These are phyloP conservation scores for Chrysophaeum taylorii DNA, from an alignment of 352 stramenopile genomes.

Conservation along the genomic window DNA sequence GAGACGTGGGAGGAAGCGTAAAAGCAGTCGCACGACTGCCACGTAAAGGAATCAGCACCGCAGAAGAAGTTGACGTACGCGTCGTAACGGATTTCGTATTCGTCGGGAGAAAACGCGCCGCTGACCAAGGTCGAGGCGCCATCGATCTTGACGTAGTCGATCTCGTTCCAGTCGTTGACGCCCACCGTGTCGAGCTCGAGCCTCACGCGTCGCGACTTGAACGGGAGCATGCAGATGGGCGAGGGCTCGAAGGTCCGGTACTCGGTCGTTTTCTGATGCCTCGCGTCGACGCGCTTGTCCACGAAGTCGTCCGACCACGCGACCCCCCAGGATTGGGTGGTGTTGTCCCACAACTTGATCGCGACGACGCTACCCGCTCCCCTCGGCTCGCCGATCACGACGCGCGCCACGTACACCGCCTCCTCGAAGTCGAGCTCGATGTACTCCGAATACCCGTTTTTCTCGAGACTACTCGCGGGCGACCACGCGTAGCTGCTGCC, in stretches of 20 bases:
- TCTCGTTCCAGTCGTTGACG: background rate
- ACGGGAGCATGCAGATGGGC: background rate
- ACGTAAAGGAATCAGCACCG: background rate
- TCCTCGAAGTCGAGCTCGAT: background rate
- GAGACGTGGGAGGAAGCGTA: too few species aligned
- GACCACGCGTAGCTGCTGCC: background rate
- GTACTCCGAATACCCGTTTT: background rate
- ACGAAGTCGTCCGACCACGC: too few species aligned
- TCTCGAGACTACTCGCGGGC: background rate
- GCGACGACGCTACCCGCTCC: too few species aligned
- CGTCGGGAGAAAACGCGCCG: background rate
- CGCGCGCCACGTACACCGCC: background rate
- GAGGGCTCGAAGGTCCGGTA: background rate
- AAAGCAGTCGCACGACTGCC: background rate
- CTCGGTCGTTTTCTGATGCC: background rate
- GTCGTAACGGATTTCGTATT: background rate
- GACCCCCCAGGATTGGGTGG: too few species aligned
- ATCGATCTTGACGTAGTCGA: background rate
- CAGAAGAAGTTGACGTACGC: background rate
- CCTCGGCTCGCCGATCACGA: background rate
- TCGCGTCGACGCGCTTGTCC: background rate
- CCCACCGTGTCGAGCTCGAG: background rate
- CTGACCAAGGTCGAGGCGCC: too few species aligned
- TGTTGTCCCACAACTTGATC: too few species aligned
- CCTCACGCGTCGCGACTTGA: background rate